A percentile compares a stretch with the other conserved stretches of the same genome.
phyloP scores from a whole-genome alignment of 345 rosid species.

The Gossypioides kirkii region DNA sequence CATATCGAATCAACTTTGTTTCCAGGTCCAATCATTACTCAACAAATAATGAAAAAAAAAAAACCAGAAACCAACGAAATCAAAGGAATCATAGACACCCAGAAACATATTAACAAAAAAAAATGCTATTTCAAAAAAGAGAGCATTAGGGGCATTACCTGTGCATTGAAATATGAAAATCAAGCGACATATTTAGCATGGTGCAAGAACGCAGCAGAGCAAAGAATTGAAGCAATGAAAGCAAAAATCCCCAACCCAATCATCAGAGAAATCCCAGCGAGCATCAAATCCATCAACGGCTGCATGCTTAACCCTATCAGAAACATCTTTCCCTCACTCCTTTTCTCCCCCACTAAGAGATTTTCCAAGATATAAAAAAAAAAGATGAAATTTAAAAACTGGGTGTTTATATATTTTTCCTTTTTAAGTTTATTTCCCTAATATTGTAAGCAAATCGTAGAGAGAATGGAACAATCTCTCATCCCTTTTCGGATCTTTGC shows the following conservation, averaged over 20 bases:
- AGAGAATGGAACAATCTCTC: neutral
- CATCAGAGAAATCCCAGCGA: conserved; percentile 72
- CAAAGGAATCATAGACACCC: neutral
- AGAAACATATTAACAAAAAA: neutral
- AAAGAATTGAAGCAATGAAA: conserved; percentile 60
- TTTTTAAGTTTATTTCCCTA: neutral
- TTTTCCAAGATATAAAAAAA: neutral
- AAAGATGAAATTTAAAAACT: neutral
- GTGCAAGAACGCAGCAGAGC: conserved; percentile 75
- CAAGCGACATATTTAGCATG: conserved; percentile 48
- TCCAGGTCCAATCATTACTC: neutral
- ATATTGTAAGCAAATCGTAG: neutral
- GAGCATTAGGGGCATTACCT: neutral
- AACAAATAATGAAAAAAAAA: too few species aligned
- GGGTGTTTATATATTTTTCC: neutral
- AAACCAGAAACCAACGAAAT: neutral
- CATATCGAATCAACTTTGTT: neutral
- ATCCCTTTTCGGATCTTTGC: neutral
- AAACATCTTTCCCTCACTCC: conserved; percentile 18
- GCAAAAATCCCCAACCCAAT: conserved; percentile 71
- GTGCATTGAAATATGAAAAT: conserved; percentile 1
- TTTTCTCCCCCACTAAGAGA: neutral
- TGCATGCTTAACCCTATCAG: conserved; percentile 50
- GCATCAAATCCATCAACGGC: conserved; percentile 51
- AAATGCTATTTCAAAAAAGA: neutral